Conservation (phyloP, 331 rosid species). For the Stylosanthes scabra region DNA sequence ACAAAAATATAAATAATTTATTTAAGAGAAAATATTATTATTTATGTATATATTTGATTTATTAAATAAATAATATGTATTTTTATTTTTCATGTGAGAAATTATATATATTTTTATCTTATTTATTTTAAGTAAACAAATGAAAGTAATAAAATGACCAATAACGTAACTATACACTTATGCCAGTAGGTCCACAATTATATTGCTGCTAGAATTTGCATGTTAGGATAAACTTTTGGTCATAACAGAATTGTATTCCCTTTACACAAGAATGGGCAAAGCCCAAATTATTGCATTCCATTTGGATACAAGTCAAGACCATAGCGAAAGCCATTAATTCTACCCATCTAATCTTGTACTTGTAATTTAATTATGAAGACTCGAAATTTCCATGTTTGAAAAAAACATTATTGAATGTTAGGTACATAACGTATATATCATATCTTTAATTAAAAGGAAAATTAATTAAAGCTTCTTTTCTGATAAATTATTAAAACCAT, state of each 20-base stretch:
- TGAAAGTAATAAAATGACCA: background rate
- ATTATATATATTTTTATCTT: no score
- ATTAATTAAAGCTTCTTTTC: constrained; percentile 2
- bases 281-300: constrained; percentile 14
- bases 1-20: no score
- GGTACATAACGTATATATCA: background rate
- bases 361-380: constrained; percentile 12
- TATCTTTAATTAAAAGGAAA: background rate
- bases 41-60: no score
- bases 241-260: background rate
- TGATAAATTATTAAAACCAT: background rate
- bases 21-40: no score
- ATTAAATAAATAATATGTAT: no score
- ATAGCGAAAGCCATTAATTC: background rate
- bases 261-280: background rate
- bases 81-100: no score
- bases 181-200: background rate
- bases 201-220: background rate
- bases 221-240: background rate
- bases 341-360: constrained; percentile 9
- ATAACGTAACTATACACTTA: background rate
- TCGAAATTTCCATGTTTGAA: constrained; percentile 14
- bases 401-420: background rate
- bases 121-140: background rate
- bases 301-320: background rate